Percentiles rank a stretch among this genome's conserved stretches.
phyloP scores from a whole-genome alignment of 495 filamentous ascomycete genomes.

The Evernia prunastri region DNA sequence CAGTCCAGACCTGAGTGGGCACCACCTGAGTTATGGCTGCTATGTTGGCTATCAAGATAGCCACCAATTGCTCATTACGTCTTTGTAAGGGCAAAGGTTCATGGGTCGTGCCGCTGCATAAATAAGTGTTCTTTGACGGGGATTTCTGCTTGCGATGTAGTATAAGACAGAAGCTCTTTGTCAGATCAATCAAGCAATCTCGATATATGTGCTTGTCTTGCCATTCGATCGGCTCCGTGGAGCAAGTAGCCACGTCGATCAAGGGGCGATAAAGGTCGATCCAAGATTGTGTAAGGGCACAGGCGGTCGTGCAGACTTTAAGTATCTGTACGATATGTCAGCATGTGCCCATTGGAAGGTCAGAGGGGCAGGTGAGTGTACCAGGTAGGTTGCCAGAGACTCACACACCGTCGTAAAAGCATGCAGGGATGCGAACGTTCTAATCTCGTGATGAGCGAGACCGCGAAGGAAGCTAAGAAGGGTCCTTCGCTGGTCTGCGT shows the following conservation, averaged over 20 bases:
- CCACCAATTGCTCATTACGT: slow-evolving; percentile 3
- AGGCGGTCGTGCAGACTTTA: not conserved
- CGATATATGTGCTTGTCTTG: slow-evolving; percentile 4
- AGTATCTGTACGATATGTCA: not conserved
- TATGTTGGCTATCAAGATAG: slow-evolving; percentile 1
- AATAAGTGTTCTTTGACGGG: not conserved
- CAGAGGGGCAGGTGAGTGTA: not conserved
- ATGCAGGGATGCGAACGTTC: not conserved
- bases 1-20: not conserved
- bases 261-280: not conserved
- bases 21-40: not conserved
- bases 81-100: not conserved
- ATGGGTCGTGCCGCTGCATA: not conserved
- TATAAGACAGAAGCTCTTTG: slow-evolving; percentile 3
- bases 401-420: not conserved
- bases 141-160: not conserved
- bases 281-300: slow-evolving; percentile 1
- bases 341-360: not conserved
- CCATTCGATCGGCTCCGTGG: not conserved
- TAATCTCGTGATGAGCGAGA: not conserved
- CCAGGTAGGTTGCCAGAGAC: not conserved
- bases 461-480: not conserved
- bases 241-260: not conserved
- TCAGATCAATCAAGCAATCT: slow-evolving; percentile 6
- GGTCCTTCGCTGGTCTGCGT: not conserved